Evolutionary conservation across 2,329 filamentous ascomycete species (phyloP), one percentile per base, ranked within the genome.

Genomic region (Colletotrichum sp.): DNA sequence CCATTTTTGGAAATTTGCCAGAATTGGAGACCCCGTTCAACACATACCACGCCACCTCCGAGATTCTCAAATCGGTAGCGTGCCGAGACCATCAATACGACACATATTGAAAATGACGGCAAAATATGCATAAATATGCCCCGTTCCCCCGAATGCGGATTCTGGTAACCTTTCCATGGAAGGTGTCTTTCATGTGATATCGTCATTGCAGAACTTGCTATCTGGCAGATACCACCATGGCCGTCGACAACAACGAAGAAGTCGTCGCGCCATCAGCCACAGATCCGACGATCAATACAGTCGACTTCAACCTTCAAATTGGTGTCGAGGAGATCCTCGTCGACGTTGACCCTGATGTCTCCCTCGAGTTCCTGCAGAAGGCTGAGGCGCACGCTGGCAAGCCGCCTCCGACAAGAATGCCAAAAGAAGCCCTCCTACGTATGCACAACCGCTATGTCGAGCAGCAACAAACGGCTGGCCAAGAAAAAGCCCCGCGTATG

Each of bases 261-360:
- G 7, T 30, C 9, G 75, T 67, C 0, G 9, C 36, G 0, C 12
- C 71, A 5, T 3, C 27, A 1, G 16, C 61, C 5, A 44, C 75
- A 5, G 57, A 77, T 32, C 75, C 75, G 16, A 75, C 75, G 6
- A 61, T 73, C 36, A 75, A 27, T 27, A 78, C 71, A 4, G 75
- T 75, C 0, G 78, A 79, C 30, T 76, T 78, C 9, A 69, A 71
- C 1, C 75, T 79, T 2, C 78, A 79, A 30, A 77, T 79, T 19
- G 77, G 69, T 1, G 69, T 79, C 8, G 79, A 80, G 55, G 78
- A 80, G 29, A 70, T 79, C 8, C 71, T 80, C 12, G 64, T 77
- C 34, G 79, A 80, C 16, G 74, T 80, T 12, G 79, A 80, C 55
- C 79, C 79, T 12, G 74, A 77, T 13, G 44, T 80, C 15, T 79